phyloP scores from a whole-genome alignment of 2,329 filamentous ascomycete species.

The Calycina herbarum region DNA sequence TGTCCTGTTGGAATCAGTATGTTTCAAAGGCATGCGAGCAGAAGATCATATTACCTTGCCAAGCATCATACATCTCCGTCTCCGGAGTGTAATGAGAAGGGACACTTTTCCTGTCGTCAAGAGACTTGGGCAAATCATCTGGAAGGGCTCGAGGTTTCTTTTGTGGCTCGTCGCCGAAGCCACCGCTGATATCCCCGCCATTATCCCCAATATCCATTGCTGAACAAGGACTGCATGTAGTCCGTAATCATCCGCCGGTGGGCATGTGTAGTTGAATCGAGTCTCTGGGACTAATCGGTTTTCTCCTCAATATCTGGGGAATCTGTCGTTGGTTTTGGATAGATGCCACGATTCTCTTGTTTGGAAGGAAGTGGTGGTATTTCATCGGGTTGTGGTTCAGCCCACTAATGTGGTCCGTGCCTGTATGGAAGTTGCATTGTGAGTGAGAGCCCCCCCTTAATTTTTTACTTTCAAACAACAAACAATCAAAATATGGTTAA shows the following conservation, averaged over 20 bases:
- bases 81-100: slow-evolving; percentile 66
- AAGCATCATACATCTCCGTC: slow-evolving; percentile 98
- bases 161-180: slow-evolving; percentile 58
- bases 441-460: background rate
- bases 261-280: slow-evolving; percentile 18
- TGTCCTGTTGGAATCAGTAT: slow-evolving; percentile 61
- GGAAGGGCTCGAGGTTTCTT: slow-evolving; percentile 60
- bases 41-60: slow-evolving; percentile 69
- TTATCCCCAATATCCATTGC: slow-evolving; percentile 61
- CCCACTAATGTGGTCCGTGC: slow-evolving; percentile 4
- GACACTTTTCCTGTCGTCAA: slow-evolving; percentile 80
- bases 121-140: slow-evolving; percentile 81
- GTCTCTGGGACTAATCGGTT: background rate
- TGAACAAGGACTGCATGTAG: slow-evolving; percentile 36
- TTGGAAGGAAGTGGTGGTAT: background rate
- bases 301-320: background rate
- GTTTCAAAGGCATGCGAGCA: slow-evolving; percentile 13
- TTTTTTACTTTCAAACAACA: background rate
- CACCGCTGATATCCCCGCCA: slow-evolving; percentile 43
- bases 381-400: background rate
- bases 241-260: slow-evolving; percentile 26
- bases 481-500: slow-evolving; percentile 1
- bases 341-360: background rate
- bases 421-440: background rate
- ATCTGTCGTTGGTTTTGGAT: background rate